Conservation (phyloP, 2,329 filamentous ascomycete species). For the Aspergillus pseudoterreus region DNA sequence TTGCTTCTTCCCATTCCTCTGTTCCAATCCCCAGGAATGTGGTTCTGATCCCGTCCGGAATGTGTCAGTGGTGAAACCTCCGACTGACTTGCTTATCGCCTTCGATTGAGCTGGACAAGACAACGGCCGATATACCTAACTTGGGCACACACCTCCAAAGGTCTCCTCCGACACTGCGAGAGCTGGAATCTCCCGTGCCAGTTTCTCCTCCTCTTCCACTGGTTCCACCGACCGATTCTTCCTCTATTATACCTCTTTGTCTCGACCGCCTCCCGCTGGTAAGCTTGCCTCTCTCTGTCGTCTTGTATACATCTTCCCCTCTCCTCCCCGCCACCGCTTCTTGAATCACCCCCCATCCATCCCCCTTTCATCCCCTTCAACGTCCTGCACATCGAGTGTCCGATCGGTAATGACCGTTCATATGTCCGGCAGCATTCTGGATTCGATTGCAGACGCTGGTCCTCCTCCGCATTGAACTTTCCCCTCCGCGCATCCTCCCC, state of each 20-base stretch:
- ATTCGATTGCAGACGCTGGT: conserved; percentile 10
- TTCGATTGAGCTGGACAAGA: neutral
- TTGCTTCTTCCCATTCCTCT: conserved; percentile 3
- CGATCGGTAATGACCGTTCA: conserved; percentile 18
- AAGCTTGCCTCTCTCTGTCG: conserved; percentile 13
- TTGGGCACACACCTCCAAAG: too few relatives aligned
- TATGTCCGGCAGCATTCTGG: conserved; percentile 13
- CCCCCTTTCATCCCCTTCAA: conserved; percentile 9
- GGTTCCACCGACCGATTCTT: too few relatives aligned
- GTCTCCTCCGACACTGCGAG: too few relatives aligned
- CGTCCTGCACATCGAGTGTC: conserved; percentile 15
- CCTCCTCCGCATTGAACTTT: conserved; percentile 5
- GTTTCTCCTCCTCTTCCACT: too few relatives aligned
- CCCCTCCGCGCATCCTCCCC: conserved; percentile 2
- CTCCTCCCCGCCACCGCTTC: conserved; percentile 5
- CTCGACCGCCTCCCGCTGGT: conserved; percentile 13
- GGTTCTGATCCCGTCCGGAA: neutral
- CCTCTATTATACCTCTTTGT: neutral
- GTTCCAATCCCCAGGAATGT: conserved; percentile 2
- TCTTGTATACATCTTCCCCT: conserved; percentile 10
- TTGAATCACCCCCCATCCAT: conserved; percentile 16
- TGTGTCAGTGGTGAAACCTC: neutral
- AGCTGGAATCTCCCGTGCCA: too few relatives aligned
- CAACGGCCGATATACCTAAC: too few relatives aligned
- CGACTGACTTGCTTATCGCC: neutral